phyloP scores from a whole-genome alignment of 805 yeast genomes.

The Barnettozyma vustinii region DNA sequence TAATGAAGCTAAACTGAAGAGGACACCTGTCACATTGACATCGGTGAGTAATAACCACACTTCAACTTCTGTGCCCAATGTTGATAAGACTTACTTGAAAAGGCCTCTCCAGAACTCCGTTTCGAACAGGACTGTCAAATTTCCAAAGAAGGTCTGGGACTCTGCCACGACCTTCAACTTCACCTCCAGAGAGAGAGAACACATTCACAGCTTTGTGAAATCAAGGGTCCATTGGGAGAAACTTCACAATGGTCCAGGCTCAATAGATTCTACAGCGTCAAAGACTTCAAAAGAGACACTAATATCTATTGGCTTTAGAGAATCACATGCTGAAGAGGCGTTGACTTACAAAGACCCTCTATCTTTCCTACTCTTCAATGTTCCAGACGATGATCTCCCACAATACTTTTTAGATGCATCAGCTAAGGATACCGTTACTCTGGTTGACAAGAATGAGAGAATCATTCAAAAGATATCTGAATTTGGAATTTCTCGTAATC shows the following conservation, averaged over 20 bases:
- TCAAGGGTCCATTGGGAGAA: slow-evolving; percentile 51
- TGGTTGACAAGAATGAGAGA: slow-evolving; percentile 48
- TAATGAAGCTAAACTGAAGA: slow-evolving; percentile 45
- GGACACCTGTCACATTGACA: slow-evolving; percentile 42
- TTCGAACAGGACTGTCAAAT: slow-evolving; percentile 20
- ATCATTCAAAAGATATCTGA: slow-evolving; percentile 50
- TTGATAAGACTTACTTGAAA: neutral
- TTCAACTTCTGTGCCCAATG: slow-evolving; percentile 3
- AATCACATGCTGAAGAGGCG: slow-evolving; percentile 67
- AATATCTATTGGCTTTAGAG: slow-evolving; percentile 57
- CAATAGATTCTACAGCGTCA: neutral
- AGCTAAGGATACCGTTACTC: slow-evolving; percentile 41
- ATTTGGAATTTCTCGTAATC: slow-evolving; percentile 68
- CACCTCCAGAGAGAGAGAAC: slow-evolving; percentile 53
- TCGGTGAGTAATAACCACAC: slow-evolving; percentile 15
- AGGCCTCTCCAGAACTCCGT: slow-evolving; percentile 3
- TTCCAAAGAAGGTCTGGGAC: slow-evolving; percentile 62
- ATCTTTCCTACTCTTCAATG: slow-evolving; percentile 62
- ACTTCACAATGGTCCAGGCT: neutral
- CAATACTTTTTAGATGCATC: slow-evolving; percentile 45
- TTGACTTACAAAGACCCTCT: slow-evolving; percentile 46
- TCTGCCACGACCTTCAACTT: slow-evolving; percentile 64
- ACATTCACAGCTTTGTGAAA: slow-evolving; percentile 58
- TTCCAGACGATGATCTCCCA: slow-evolving; percentile 95
- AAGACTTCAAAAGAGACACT: slow-evolving; percentile 28